Percentiles rank a stretch among this genome's conserved stretches.
These are phyloP conservation scores for Cunninghamia lanceolata DNA, from an alignment of 75 land plant species.

Conservation along the genomic window DNA sequence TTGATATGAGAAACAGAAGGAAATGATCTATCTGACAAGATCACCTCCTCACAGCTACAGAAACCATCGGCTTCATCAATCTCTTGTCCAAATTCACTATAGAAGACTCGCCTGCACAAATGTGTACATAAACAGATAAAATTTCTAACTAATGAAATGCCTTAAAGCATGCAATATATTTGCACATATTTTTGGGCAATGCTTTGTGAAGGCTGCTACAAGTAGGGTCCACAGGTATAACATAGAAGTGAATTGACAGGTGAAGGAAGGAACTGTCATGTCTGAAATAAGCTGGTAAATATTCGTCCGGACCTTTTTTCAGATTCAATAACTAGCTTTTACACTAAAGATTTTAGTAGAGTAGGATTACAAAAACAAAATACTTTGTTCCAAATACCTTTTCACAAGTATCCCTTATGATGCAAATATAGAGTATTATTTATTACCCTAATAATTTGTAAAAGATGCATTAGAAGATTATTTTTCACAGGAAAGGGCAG, in stretches of 20 bases:
- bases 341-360: background rate
- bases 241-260: background rate
- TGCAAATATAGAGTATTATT: background rate
- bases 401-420: background rate
- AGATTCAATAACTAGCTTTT: background rate
- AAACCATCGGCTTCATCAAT: background rate
- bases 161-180: background rate
- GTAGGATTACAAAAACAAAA: background rate
- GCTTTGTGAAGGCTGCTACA: background rate
- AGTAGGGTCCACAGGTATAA: background rate
- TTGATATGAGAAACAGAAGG: background rate
- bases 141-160: background rate
- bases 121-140: background rate
- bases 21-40: background rate
- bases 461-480: background rate
- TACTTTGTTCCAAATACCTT: background rate
- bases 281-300: background rate
- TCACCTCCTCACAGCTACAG: background rate
- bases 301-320: background rate
- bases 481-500: background rate
- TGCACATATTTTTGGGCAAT: background rate
- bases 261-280: background rate
- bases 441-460: background rate
- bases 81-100: constrained; percentile 7
- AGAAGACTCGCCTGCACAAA: constrained; percentile 1